Base-by-base conservation (phyloP, 2,329 filamentous ascomycete genomes). In the Aciculosporium take region DNA sequence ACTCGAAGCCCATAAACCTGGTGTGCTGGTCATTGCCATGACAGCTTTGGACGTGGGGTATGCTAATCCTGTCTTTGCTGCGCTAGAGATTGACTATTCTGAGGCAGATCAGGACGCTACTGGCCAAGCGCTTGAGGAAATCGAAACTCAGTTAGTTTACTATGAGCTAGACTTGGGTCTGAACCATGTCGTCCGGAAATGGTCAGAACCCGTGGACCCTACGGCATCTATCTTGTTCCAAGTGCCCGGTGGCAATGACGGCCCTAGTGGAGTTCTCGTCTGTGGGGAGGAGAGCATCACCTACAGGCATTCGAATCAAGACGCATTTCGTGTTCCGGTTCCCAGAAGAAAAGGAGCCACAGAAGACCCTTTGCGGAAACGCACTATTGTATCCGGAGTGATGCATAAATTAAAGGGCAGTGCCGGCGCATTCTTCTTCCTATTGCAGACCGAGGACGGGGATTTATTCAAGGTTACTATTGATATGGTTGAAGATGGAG, bases 381-480 rank as follows among this genome's bases (percentile, higher is more conserved):
- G 91, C 23, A 79, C 69, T 25, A 91, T 98, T 45, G 79, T 89
- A 2, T 76, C 84, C 3, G 91, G 91, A 38, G 87, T 94, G n/a
- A 89, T 96, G 79, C 91, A 98, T 65, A 94, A 93, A 60, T 80
- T 95, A 58, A 89, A 91, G 53, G 76, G 77, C 45, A 79, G 71
- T 45, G 71, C 70, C 5, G 87, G 87, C 23, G 87, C 88, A 2
- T 98, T 98, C 65, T 99, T 98, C 68, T 94, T 96, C 58, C 74
- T 99, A 3, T 66, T 98, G 1, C 91, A 99, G 58, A 87, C 84
- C 0, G 91, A 98, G 44, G 93, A 98, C 58, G 91, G 91, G n/a
- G 93, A 98, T 59, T 69, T 98, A 6, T 96, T 98, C 72, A 96
- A 96, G 59, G 74, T 96, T 38, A 95, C 82, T 0, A 79, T 98